Evolutionary conservation across 495 filamentous ascomycete species (phyloP).

Genomic region (Filosporella fistucella): DNA sequence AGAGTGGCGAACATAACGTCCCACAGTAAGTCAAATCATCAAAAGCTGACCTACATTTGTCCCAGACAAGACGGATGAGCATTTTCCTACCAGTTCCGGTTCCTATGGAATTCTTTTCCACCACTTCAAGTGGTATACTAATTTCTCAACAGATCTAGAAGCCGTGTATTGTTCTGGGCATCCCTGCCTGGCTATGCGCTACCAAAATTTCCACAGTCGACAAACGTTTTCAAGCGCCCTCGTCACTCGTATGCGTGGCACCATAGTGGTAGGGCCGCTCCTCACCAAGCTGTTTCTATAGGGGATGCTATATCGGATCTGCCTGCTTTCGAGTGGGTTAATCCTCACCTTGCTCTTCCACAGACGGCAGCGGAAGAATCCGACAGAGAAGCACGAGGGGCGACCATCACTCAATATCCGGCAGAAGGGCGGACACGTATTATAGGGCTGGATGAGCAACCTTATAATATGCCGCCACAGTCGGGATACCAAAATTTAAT

Average conservation of each 20-base stretch:
- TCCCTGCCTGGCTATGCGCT: background rate
- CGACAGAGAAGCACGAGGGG: background rate
- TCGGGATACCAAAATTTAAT: slow-evolving; percentile 6
- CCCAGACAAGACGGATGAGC: too few species aligned
- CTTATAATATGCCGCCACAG: slow-evolving; percentile 1
- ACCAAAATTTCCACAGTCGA: slow-evolving; percentile 11
- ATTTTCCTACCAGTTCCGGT: too few species aligned
- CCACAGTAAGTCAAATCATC: too few species aligned
- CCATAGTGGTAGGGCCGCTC: background rate
- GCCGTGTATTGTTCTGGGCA: slow-evolving; percentile 13
- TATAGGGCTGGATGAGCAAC: background rate
- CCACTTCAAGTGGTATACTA: slow-evolving; percentile 8
- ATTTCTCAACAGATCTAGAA: background rate
- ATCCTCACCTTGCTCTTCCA: background rate
- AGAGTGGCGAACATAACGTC: too few species aligned
- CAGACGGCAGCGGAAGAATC: background rate
- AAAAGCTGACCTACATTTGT: too few species aligned
- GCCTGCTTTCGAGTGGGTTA: slow-evolving; percentile 10
- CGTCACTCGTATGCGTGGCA: background rate
- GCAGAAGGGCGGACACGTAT: background rate
- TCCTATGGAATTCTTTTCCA: too few species aligned
- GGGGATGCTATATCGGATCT: slow-evolving; percentile 15
- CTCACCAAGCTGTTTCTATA: slow-evolving; percentile 2
- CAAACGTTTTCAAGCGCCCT: background rate
- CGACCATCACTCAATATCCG: background rate